Percentiles rank a stretch among this genome's conserved stretches.
phyloP scores from a whole-genome alignment of 257 asterid species.

The Haberlea rhodopensis region DNA sequence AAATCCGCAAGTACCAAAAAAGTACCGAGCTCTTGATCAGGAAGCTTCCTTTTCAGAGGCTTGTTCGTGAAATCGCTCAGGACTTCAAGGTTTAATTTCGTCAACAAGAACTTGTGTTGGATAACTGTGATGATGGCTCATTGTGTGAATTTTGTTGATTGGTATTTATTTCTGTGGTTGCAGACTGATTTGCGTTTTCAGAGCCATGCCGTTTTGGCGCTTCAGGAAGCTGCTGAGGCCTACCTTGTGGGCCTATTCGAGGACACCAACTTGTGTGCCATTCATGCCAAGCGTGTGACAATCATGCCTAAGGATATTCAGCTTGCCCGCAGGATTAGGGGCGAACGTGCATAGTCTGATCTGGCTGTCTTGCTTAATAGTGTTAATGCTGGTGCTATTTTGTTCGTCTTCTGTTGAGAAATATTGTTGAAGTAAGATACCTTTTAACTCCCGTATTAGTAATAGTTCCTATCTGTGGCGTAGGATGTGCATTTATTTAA shows the following conservation, averaged over 20 bases:
- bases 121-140: too few relatives aligned
- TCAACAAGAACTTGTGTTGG: not conserved
- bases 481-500: not conserved
- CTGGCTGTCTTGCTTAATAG: slow-evolving; percentile 5
- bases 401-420: slow-evolving; percentile 12
- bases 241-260: slow-evolving; percentile 59
- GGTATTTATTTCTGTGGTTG: slow-evolving; percentile 15
- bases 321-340: slow-evolving; percentile 59
- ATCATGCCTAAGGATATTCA: slow-evolving; percentile 58
- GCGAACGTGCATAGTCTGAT: slow-evolving; percentile 49
- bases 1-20: slow-evolving; percentile 55
- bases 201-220: slow-evolving; percentile 62
- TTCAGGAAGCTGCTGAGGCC: slow-evolving; percentile 64
- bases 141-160: too few relatives aligned
- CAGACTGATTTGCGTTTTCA: slow-evolving; percentile 65
- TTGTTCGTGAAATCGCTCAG: slow-evolving; percentile 65
- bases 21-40: slow-evolving; percentile 64
- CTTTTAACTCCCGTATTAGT: slow-evolving; percentile 25
- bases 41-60: slow-evolving; percentile 64
- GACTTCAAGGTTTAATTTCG: slow-evolving; percentile 44
- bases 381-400: slow-evolving; percentile 21
- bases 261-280: slow-evolving; percentile 62
- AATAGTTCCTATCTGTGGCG: not conserved
- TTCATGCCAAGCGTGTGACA: slow-evolving; percentile 62
- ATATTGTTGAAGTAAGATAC: slow-evolving; percentile 16